Evolutionary conservation across 306 rosid genomes (phyloP).

Genomic region (Leucaena leucocephala): DNA sequence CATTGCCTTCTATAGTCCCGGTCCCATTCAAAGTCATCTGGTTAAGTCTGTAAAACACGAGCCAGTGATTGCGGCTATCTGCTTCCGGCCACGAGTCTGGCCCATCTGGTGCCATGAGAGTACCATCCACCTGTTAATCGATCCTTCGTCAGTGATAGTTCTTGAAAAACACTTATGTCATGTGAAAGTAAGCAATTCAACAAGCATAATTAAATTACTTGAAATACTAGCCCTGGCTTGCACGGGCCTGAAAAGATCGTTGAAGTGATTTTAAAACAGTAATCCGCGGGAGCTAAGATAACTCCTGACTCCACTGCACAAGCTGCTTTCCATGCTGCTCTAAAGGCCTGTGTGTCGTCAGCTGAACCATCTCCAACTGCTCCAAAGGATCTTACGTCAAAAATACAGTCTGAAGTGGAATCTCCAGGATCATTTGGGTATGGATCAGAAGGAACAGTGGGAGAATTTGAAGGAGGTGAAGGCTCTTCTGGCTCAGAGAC

Average conservation of each 20-base stretch:
- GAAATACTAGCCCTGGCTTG: conserved; percentile 85
- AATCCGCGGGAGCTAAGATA: conserved; percentile 62
- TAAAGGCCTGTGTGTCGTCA: conserved; percentile 83
- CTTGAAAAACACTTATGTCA: background rate
- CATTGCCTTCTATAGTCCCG: conserved; percentile 90
- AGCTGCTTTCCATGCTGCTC: conserved; percentile 91
- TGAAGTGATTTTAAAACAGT: conserved; percentile 76
- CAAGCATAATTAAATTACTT: conserved; percentile 49
- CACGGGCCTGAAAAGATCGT: conserved; percentile 95
- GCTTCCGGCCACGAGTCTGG: conserved; percentile 80
- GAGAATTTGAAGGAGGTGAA: conserved; percentile 48
- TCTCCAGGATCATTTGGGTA: conserved; percentile 58
- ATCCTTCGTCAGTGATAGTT: conserved; percentile 2
- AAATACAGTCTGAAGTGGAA: conserved; percentile 50
- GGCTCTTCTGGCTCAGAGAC: conserved; percentile 31
- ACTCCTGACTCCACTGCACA: conserved; percentile 80
- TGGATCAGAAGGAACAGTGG: conserved; percentile 76
- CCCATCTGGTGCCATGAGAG: conserved; percentile 90
- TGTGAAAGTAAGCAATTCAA: background rate
- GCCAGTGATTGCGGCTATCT: conserved; percentile 85
- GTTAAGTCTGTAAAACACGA: conserved; percentile 81
- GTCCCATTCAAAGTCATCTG: conserved; percentile 79
- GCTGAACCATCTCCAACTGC: conserved; percentile 88
- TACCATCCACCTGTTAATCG: conserved; percentile 77
- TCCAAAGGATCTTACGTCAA: conserved; percentile 76